phyloP scores from a whole-genome alignment of 108 stramenopile genomes.

The Fistulifera solaris region DNA sequence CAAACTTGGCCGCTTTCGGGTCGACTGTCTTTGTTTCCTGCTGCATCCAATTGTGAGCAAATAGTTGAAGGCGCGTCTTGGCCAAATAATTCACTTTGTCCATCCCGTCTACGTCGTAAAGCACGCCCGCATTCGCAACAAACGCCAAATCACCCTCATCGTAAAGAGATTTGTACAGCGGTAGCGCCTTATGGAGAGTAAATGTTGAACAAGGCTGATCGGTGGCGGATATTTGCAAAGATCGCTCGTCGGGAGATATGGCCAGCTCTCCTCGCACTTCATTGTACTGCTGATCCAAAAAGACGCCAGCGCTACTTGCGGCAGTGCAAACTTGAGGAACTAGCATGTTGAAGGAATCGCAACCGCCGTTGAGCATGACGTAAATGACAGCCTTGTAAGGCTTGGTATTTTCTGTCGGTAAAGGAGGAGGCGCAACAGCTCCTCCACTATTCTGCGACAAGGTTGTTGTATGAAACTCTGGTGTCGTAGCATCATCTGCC shows the following conservation, averaged over 20 bases:
- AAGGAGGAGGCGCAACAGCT: not conserved
- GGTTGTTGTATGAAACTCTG: slow-evolving; percentile 55
- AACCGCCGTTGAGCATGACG: slow-evolving; percentile 38
- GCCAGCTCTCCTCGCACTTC: slow-evolving; percentile 20
- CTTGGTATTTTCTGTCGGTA: slow-evolving; percentile 11
- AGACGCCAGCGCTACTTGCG: slow-evolving; percentile 12
- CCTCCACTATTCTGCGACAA: not conserved
- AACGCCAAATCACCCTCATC: slow-evolving; percentile 25
- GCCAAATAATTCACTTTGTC: slow-evolving; percentile 9
- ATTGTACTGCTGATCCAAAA: slow-evolving; percentile 18
- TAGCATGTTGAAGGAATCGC: slow-evolving; percentile 27
- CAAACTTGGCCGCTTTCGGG: slow-evolving; percentile 13
- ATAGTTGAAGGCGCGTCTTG: slow-evolving; percentile 22
- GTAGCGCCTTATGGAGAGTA: slow-evolving; percentile 25
- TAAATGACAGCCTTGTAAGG: slow-evolving; percentile 50
- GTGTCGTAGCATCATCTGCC: slow-evolving; percentile 20
- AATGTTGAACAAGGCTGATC: slow-evolving; percentile 33
- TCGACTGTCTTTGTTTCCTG: slow-evolving; percentile 29
- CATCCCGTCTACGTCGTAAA: slow-evolving; percentile 6
- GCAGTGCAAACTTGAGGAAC: slow-evolving; percentile 27
- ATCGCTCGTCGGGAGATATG: slow-evolving; percentile 4
- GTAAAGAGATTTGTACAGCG: slow-evolving; percentile 18
- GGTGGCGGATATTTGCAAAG: slow-evolving; percentile 15
- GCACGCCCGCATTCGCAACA: slow-evolving; percentile 33
- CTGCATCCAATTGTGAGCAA: slow-evolving; percentile 45